Evolutionary conservation across 2,329 filamentous ascomycete species (phyloP).

Genomic region (Davidsoniella neocaledoniae): DNA sequence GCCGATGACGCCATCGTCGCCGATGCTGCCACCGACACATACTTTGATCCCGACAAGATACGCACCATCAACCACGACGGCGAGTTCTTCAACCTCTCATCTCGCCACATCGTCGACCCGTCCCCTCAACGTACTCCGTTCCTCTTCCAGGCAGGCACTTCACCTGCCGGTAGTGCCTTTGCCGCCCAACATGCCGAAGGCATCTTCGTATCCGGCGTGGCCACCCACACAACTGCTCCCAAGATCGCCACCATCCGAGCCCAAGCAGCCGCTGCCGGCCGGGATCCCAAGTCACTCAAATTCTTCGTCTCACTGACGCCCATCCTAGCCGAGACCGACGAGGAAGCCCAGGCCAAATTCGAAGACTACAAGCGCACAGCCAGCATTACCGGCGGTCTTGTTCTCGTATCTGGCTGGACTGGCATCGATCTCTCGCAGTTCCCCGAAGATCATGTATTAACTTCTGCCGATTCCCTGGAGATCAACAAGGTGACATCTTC

Average conservation of each 20-base stretch:
- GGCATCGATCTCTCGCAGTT: constrained; percentile 42
- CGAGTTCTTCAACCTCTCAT: constrained; percentile 32
- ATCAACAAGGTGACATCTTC: constrained; percentile 33
- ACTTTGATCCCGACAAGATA: constrained; percentile 41
- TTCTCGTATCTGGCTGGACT: constrained; percentile 40
- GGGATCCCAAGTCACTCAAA: constrained; percentile 40
- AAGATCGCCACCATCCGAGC: constrained; percentile 36
- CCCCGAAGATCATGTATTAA: constrained; percentile 40
- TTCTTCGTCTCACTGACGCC: constrained; percentile 36
- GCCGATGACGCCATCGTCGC: constrained; percentile 38
- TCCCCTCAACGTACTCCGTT: constrained; percentile 41
- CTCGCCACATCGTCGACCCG: constrained; percentile 32
- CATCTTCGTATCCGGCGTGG: constrained; percentile 41
- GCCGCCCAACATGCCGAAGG: constrained; percentile 42
- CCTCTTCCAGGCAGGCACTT: constrained; percentile 43
- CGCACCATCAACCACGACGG: constrained; percentile 43
- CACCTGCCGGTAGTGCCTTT: constrained; percentile 37
- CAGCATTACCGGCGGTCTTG: constrained; percentile 35
- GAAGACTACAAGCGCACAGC: constrained; percentile 34
- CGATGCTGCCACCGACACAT: constrained; percentile 35
- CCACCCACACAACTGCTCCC: constrained; percentile 28
- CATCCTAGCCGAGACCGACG: constrained; percentile 31
- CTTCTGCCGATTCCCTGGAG: constrained; percentile 35
- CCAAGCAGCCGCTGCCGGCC: constrained; percentile 31
- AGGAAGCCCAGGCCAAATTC: constrained; percentile 36